Evolutionary conservation across 2,329 filamentous ascomycete genomes (phyloP), one percentile per base, ranked within the genome.

Genomic region (Eutypa lata): DNA sequence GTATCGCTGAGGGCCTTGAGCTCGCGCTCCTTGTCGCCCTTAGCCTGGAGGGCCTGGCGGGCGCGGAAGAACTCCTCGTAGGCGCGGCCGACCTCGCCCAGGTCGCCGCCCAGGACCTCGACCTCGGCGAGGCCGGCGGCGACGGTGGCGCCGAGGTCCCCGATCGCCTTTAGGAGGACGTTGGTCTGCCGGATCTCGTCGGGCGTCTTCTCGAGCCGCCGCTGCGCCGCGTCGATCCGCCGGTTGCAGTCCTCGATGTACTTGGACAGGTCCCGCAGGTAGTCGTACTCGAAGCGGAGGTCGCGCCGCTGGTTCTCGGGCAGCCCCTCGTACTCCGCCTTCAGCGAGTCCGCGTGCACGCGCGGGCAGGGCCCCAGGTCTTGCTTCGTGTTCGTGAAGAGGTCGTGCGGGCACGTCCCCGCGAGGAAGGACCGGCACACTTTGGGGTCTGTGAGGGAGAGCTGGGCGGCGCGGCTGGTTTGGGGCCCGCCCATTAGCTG

Each of bases 341-440:
- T 97, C 60, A 97, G 80, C 13, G 86, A 84, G 69, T 97, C 92
- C 47, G 85, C 89, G 75, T 99, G 94, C 24, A 93, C 82, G 69
- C 93, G 94, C 48, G 90, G 83, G 68, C 94, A 99, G 0, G 86
- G 83, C 2, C 94, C 94, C 33, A 97, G 83, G 70, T 99, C 94
- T 80, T 97, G 92, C 77, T 97, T 97, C 45, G 94, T 99, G 76
- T 99, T 99, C 60, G 93, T 99, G 81, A 99, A 99, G 67, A 99
- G 90, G 70, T 99, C 94, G 78, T 97, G 93, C 1, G 94, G 94
- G 71, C 94, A 99, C 54, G 90, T 95, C 64, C 94, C 94, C 57
- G 84, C 91, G 48, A 99, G 83, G 72, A 93, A 97, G 18, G 92
- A 97, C 51, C 91, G 90, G 78, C 94, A 99, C 64, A 96, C 90